Conservation (phyloP, 305 asterid species). For the Fraxinus greggii region DNA sequence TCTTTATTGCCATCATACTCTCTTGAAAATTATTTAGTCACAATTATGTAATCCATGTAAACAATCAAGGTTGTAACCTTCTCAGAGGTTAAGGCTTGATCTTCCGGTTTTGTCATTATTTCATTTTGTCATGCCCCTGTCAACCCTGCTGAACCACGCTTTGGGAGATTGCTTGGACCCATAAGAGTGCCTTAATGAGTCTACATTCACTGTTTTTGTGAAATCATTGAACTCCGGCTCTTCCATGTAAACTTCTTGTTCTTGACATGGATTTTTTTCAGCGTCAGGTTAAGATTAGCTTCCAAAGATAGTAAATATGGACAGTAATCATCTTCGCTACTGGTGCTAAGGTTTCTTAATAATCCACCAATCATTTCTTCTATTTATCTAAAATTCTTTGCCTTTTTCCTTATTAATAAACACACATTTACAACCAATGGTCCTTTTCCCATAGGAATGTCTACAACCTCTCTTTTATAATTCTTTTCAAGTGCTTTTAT, state of each 20-base stretch:
- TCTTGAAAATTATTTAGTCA: not conserved
- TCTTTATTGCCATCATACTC: not conserved
- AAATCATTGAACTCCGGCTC: not conserved
- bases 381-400: not conserved
- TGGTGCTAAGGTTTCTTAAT: not conserved
- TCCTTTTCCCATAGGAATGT: not conserved
- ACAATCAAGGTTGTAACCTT: not conserved
- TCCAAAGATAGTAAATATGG: not conserved
- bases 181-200: not conserved
- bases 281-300: not conserved
- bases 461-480: not conserved
- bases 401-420: not conserved
- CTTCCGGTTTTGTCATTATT: not conserved
- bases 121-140: not conserved
- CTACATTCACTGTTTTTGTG: not conserved
- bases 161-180: not conserved
- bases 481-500: not conserved
- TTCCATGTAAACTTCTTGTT: not conserved
- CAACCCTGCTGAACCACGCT: not conserved
- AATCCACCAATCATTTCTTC: not conserved
- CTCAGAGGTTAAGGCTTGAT: not conserved
- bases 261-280: not conserved
- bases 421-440: not conserved
- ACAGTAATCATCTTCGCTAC: not conserved
- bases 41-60: not conserved